Evolutionary conservation across 2,329 filamentous ascomycete genomes (phyloP), one percentile per base, ranked within the genome.

Genomic region (Exserohilum rostratum): DNA sequence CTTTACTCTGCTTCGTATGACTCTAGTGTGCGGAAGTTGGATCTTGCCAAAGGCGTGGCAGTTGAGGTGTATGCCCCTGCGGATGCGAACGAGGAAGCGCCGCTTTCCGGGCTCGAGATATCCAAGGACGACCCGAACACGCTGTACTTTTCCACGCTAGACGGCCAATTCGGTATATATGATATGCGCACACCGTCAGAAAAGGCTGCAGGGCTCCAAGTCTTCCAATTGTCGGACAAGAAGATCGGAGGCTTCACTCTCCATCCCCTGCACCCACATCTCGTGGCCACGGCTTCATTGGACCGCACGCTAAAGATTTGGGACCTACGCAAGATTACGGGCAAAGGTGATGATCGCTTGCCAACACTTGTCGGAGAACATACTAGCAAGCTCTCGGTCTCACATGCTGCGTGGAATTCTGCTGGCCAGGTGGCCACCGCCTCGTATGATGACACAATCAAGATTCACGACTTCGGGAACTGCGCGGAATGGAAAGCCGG

Each of bases 171-270:
- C 25, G 93, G 93, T 0, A 87, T 89, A 1, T 87, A 95, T 68
- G 95, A 99, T 68, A 82, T 89, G 50, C 86, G 93, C 6, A 82
- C 83, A 0, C 76, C 78, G 0, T 74, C 82, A 0, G 77, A 77
- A 6, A 81, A 85, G 2, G 82, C 84, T 0, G 68, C 67, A 2
- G 72, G 70, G 2, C 65, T 76, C 0, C 85, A 91, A 13, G 78
- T 90, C 1, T 96, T 91, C 84, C 82, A 85, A 7, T 79, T 98
- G 0, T 90, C 88, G 0, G 92, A 96, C 48, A 93, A 96, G 74
- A 99, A 99, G 70, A 97, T 99, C 49, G 95, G 95, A 15, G 95
- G 95, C 0, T 98, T 98, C 75, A 90, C 88, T 0, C 76, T 97
- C 2, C 88, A 96, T 66, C 93, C 95, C 0, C 74, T 87, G 0